Base-by-base conservation (phyloP, 2,329 filamentous ascomycete species). In the Botrytis paeoniae region DNA sequence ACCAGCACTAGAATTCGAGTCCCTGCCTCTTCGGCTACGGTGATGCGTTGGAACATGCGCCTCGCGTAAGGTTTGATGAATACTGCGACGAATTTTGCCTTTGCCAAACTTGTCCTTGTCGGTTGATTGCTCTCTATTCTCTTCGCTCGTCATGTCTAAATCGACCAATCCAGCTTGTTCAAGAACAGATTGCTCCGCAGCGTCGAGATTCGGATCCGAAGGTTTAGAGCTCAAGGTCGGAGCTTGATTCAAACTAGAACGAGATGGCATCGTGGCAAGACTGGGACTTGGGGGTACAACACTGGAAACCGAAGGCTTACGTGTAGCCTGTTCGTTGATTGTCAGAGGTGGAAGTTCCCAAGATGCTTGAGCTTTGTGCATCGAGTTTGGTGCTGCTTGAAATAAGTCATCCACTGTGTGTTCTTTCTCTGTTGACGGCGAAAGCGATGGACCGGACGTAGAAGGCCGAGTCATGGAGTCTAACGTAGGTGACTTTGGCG, bases 61-160 rank as follows among this genome's bases (percentile, higher is more conserved):
- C 78, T 98, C 95, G 76, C 96, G 89, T 73, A 98, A 87, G 20
- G 95, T 97, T 73, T 94, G 92, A 78, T 98, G 95, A 22, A 98
- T 84, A 81, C 94, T 97, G 75, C 94, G 91, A 37, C 95, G 91
- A 69, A 95, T 90, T 73, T 86, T 90, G 76, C 74, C 81, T 51
- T 78, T 75, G 32, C 82, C 81, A 43, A 78, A 73, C 70, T 81
- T 82, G 37, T 81, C 80, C 29, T 80, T 80, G 45, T 80, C 79
- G 4, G 59, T 63, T 3, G 73, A 73, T 25, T 75, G 74, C 10
- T 81, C 80, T 71, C 77, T 79, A 22, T 63, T 71, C 39, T 81
- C 80, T 81, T 83, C 32, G 82, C 81, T 79, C 8, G 82, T 83
- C 64, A 81, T 82, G 69, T 82, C 82, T 39, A 81, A 77, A 59